phyloP scores from a whole-genome alignment of 1,284 basidiomycete genomes.

The Sphaerobolus stellatus region DNA sequence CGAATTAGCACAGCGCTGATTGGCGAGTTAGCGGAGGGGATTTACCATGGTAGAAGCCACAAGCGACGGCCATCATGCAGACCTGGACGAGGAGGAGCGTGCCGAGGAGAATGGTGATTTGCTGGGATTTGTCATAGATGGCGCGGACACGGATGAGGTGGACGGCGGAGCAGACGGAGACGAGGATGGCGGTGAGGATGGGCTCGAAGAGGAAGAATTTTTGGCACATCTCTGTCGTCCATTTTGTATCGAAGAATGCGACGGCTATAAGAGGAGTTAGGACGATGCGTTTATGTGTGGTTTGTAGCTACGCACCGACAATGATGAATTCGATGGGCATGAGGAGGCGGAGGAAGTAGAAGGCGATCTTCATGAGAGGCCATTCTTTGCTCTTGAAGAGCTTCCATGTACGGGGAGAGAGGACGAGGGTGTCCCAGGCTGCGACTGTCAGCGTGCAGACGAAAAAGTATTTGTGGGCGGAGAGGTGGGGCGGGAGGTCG shows the following conservation, averaged over 20 bases:
- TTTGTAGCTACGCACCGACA: constrained; percentile 51
- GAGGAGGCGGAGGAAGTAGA: constrained; percentile 68
- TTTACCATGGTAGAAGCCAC: constrained; percentile 72
- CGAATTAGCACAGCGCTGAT: constrained; percentile 5
- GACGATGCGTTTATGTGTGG: too few species aligned
- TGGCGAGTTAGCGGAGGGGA: constrained; percentile 13
- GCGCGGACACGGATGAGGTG: constrained; percentile 75
- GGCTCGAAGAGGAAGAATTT: constrained; percentile 82
- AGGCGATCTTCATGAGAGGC: constrained; percentile 72
- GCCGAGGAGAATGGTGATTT: constrained; percentile 55
- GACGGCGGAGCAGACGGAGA: constrained; percentile 68
- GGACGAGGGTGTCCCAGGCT: constrained; percentile 81
- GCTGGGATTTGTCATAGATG: constrained; percentile 64
- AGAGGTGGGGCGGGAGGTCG: constrained; percentile 68
- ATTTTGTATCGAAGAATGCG: constrained; percentile 77
- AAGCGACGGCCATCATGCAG: constrained; percentile 65
- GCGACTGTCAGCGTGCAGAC: constrained; percentile 83
- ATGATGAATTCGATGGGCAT: constrained; percentile 76
- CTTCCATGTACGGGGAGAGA: constrained; percentile 73
- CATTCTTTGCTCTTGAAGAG: constrained; percentile 66
- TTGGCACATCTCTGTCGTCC: constrained; percentile 57
- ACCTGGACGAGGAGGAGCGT: constrained; percentile 63
- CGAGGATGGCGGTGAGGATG: constrained; percentile 73
- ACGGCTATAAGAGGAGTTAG: constrained; percentile 52
- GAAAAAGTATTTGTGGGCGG: constrained; percentile 81